A percentile compares a stretch with the other conserved stretches of the same genome.
These are phyloP conservation scores for Trichosanthes truncata DNA, from an alignment of 306 rosid genomes.

Conservation along the genomic window DNA sequence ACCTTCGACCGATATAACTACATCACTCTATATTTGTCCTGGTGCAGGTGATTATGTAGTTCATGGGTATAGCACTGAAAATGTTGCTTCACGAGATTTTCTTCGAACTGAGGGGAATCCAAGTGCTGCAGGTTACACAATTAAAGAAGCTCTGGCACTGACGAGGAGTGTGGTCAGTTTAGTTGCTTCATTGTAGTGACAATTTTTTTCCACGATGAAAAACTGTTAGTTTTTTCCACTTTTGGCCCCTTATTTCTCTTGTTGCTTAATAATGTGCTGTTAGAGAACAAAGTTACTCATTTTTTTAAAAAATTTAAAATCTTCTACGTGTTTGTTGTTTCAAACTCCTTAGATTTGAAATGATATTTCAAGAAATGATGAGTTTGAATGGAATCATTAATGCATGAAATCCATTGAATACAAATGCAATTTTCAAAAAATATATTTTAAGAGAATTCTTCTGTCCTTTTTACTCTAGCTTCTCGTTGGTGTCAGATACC, in stretches of 20 bases:
- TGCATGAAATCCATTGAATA: not conserved
- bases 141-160: conserved; percentile 78
- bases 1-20: no score
- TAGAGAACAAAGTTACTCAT: not conserved
- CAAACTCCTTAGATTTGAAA: not conserved
- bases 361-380: not conserved
- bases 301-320: not conserved
- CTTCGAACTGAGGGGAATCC: conserved; percentile 91
- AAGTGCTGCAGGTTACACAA: conserved; percentile 80
- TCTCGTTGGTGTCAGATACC: conserved; percentile 44
- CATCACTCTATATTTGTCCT: not conserved
- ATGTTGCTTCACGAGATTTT: conserved; percentile 61
- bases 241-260: not conserved
- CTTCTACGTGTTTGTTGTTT: not conserved
- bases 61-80: conserved; percentile 24
- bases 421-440: not conserved
- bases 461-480: conserved; percentile 3
- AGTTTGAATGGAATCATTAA: not conserved
- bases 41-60: conserved; percentile 16
- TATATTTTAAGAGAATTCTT: no score
- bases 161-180: conserved; percentile 83
- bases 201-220: not conserved
- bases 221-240: not conserved
- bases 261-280: not conserved
- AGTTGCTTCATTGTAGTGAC: conserved; percentile 3